Evolutionary conservation across 805 yeast genomes (phyloP), one percentile per base, ranked within the genome.

Genomic region (Komagataella pseudopastoris): DNA sequence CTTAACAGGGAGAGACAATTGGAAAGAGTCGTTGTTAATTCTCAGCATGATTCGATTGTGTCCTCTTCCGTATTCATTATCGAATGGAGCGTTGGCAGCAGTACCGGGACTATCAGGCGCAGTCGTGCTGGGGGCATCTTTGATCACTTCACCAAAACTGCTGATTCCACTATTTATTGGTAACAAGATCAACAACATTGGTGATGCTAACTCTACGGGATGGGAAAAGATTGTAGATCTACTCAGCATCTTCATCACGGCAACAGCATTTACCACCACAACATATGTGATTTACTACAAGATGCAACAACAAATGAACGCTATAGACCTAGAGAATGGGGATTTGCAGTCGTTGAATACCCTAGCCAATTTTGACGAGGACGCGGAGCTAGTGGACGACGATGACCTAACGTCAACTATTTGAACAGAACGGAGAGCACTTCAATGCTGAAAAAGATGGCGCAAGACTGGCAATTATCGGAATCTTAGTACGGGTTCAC

Each of bases 51-150:
- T 91, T 24, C 72, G 97, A 51, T 65, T 91, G 52, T 88, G 96
- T 58, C 99, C 99, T 0, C 75, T 91, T 59, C 98, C 98, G 0
- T 93, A 89, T 63, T 88, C 96, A 2, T 69, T 91, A 36, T 83
- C 93, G 0, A 91, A 91, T 60, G 97, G 96, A 3, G 97, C 96
- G 0, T 72, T 93, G 56, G 93, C 96, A 7, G 83, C 95, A 1
- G 77, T 91, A 12, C 96, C 95, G 0, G 85, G 87, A 16, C 73
- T 91, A 10, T 71, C 83, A 0, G 67, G 81, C 1, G 54, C 65
- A 46, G 79, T 81, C 23, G 91, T 85, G 63, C 69, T 81, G 2
- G 60, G 82, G 36, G 96, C 96, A 0, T 83, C 89, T 22, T 56
- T 80, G 0, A 63, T 88, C 39, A 80, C 95, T 1, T 79, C 95